Evolutionary conservation across 495 filamentous ascomycete species (phyloP), one percentile per base, ranked within the genome.

Genomic region (Trichoderma gamsii): DNA sequence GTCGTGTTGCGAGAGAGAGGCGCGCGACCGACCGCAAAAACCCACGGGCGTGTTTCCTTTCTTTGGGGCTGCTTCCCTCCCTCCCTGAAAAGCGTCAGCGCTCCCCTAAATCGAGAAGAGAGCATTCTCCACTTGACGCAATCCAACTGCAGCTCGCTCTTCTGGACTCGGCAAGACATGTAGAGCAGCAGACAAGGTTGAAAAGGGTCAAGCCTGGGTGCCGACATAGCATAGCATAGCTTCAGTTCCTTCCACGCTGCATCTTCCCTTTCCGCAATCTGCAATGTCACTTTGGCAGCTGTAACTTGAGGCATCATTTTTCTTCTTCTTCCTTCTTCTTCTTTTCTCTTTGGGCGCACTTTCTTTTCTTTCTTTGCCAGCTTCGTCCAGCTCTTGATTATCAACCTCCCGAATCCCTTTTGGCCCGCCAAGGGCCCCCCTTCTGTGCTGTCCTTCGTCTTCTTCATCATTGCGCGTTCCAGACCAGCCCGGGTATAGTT

Each of bases 151-250:
- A 56, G 51, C 49, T 25, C 51, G 1, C 9, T 56, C n/a, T 23
- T 56, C 51, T 56, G 18, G 44, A n/a, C 13, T 29, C 13, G 12
- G 9, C 27, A 61, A n/a, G 23, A 27, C 56, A 61, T 61, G 56
- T 61, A 61, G 56, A 38, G 35, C 35, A 38, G 35, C 4, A 38
- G 9, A n/a, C 56, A 61, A 56, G 21, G 21, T 21, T 21, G 21
- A 56, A 56, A 56, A 56, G 51, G 51, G 51, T 56, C 21, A 56
- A n/a, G 16, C 51, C 51, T 9, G n/a, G 21, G n/a, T 46, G 43
- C 49, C 18, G 49, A 18, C 15, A 52, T 29, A n/a, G 18, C 49
- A n/a, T n/a, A n/a, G n/a, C n/a, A n/a, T n/a, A n/a, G n/a, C n/a
- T n/a, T n/a, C n/a, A n/a, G n/a, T 21, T 52, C 49, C 46, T 21